Base-by-base conservation (phyloP, 2,329 filamentous ascomycete species). In the Paramyrothecium roridum region DNA sequence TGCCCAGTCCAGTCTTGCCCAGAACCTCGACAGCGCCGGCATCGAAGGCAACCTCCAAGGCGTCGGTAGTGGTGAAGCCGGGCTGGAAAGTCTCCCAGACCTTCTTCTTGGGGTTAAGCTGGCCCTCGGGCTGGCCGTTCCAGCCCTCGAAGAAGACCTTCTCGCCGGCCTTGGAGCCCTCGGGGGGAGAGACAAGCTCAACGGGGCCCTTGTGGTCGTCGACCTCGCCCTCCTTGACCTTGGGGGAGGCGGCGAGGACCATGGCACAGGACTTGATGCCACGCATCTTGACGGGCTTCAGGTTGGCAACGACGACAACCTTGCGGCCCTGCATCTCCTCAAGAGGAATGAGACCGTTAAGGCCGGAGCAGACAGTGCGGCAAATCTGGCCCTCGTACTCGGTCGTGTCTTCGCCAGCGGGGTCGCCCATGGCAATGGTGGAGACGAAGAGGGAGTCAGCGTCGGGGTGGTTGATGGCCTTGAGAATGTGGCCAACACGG, bases 21-120 rank as follows among this genome's bases (percentile, higher is more conserved):
- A 93, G 78, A 73, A 88, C 85, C 74, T 90, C 88, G 37, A 96
- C 90, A 48, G 80, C 86, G 48, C 76, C 81, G 3, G 89, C 90
- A 67, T 98, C 90, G 70, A 98, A 99, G 0, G 83, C 92, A 37
- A 96, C 93, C 74, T 93, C 89, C 52, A 93, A 80, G 49, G 73
- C 75, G 8, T 88, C 88, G 1, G 89, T 96, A 8, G 93, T 99
- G 30, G 90, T 96, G 77, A 98, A 98, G 0, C 93, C 95, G 1
- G 93, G 92, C 81, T 98, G 93, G 76, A 96, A 91, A 11, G 83
- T 91, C 81, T 99, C 95, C 93, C 93, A 98, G 58, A 98, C 80
- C 87, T 98, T 98, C 87, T 98, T 99, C 88, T 99, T 99, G 56
- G 95, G 95, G 82, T 98, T 99, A 56, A 99, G 82, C 52, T 93